Evolutionary conservation across 805 yeast species (phyloP).

Genomic region (Metschnikowia lochheadii): DNA sequence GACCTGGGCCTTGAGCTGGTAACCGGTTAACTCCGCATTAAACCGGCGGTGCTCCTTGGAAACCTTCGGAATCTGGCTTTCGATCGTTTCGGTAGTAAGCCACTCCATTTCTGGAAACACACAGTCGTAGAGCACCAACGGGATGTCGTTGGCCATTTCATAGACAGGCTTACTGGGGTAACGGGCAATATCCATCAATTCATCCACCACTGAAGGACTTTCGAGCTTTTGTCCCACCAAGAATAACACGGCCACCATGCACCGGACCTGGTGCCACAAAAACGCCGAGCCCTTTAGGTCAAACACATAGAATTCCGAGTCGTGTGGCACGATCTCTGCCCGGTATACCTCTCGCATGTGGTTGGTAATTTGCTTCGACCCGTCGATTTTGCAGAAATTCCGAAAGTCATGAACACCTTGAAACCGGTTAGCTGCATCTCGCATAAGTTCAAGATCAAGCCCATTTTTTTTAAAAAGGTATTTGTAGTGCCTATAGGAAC

Average conservation of each 20-base stretch:
- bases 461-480: slow-evolving; percentile 62
- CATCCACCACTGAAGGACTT: slow-evolving; percentile 49
- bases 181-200: slow-evolving; percentile 53
- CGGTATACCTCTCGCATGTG: slow-evolving; percentile 59
- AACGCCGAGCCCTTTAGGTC: slow-evolving; percentile 87
- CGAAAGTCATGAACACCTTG: slow-evolving; percentile 86
- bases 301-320: slow-evolving; percentile 56
- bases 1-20: slow-evolving; percentile 53
- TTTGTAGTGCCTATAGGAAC: slow-evolving; percentile 79
- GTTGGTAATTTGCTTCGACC: slow-evolving; percentile 85
- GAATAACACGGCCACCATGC: slow-evolving; percentile 84
- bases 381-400: slow-evolving; percentile 92
- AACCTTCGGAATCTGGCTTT: slow-evolving; percentile 26
- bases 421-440: slow-evolving; percentile 55
- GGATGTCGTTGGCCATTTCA: slow-evolving; percentile 87
- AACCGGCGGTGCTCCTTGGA: slow-evolving; percentile 41
- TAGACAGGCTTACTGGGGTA: slow-evolving; percentile 71
- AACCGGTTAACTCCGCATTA: slow-evolving; percentile 51
- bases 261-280: slow-evolving; percentile 96
- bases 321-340: slow-evolving; percentile 43
- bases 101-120: slow-evolving; percentile 69
- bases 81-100: slow-evolving; percentile 34
- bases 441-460: slow-evolving; percentile 66
- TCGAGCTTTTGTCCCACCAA: slow-evolving; percentile 79
- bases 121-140: slow-evolving; percentile 84